phyloP scores from a whole-genome alignment of 2,329 filamentous ascomycete genomes.

The Cladosporium sp. region DNA sequence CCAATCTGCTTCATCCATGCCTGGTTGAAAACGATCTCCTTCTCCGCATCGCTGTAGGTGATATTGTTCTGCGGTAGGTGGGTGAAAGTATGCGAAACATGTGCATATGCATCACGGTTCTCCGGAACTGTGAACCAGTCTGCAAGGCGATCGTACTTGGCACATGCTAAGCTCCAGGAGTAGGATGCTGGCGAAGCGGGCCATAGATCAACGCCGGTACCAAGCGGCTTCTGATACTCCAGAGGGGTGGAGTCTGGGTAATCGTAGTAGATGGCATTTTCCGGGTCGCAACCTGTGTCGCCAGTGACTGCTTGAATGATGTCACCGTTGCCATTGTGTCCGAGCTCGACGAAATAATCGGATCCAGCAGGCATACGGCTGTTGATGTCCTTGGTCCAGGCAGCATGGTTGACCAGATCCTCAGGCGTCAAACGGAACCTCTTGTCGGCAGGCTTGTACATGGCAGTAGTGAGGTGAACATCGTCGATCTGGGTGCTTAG shows the following conservation, averaged over 20 bases:
- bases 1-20: constrained; percentile 58
- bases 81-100: constrained; percentile 63
- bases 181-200: constrained; percentile 46
- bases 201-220: constrained; percentile 42
- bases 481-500: constrained; percentile 63
- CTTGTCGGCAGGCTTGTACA: constrained; percentile 46
- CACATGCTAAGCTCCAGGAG: constrained; percentile 52
- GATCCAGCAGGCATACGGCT: constrained; percentile 54
- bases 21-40: constrained; percentile 63
- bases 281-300: constrained; percentile 32
- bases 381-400: constrained; percentile 47
- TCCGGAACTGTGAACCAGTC: constrained; percentile 52
- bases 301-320: constrained; percentile 31
- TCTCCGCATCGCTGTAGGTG: constrained; percentile 57
- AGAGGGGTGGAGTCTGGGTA: constrained; percentile 43
- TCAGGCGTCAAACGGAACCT: constrained; percentile 51
- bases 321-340: constrained; percentile 57
- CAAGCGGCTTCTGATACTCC: constrained; percentile 50
- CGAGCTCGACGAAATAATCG: constrained; percentile 54
- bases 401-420: constrained; percentile 50
- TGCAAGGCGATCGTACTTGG: constrained; percentile 51
- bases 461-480: constrained; percentile 54
- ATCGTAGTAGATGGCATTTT: constrained; percentile 40
- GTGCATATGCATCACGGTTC: constrained; percentile 57
- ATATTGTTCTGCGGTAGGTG: constrained; percentile 61